Percentiles rank a stretch among this genome's conserved stretches.
phyloP scores from a whole-genome alignment of 805 yeast species.

The Candida khao-thaluensis region DNA sequence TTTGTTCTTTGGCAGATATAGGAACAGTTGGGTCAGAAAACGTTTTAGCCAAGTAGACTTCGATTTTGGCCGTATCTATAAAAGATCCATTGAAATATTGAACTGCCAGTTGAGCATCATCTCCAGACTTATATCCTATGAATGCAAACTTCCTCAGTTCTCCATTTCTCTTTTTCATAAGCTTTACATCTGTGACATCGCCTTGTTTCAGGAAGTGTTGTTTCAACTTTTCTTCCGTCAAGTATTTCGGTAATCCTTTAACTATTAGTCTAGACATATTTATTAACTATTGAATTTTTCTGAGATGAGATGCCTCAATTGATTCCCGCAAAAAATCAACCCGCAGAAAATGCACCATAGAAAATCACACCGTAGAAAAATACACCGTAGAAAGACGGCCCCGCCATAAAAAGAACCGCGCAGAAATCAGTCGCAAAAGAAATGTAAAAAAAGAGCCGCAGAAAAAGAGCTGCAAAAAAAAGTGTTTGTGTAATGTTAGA shows the following conservation, averaged over 20 bases:
- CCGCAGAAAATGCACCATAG: too few relatives aligned
- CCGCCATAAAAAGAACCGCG: too few relatives aligned
- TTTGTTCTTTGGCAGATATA: constrained; percentile 47
- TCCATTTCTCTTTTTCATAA: constrained; percentile 78
- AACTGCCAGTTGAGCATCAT: constrained; percentile 78
- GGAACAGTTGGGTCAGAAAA: constrained; percentile 84
- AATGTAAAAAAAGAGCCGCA: too few relatives aligned
- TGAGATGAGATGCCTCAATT: constrained; percentile 13
- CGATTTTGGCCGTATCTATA: constrained; percentile 77
- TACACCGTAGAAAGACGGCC: too few relatives aligned
- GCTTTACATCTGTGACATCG: constrained; percentile 81
- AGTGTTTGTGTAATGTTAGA: constrained; percentile 22
- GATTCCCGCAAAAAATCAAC: too few relatives aligned
- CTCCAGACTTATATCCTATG: constrained; percentile 72
- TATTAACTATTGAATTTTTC: not conserved
- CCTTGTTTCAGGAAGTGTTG: constrained; percentile 63
- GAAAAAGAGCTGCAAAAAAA: constrained; percentile 6
- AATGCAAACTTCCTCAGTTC: constrained; percentile 92
- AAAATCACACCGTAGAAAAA: too few relatives aligned
- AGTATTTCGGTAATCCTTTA: constrained; percentile 79
- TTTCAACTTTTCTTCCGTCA: constrained; percentile 68
- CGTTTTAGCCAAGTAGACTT: constrained; percentile 80
- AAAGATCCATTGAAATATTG: constrained; percentile 72
- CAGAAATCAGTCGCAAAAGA: too few relatives aligned
- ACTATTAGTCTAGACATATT: constrained; percentile 85